Percentiles rank a stretch among this genome's conserved stretches.
phyloP scores from a whole-genome alignment of 768 basidiomycete genomes.

The Phylloporus scabripes region DNA sequence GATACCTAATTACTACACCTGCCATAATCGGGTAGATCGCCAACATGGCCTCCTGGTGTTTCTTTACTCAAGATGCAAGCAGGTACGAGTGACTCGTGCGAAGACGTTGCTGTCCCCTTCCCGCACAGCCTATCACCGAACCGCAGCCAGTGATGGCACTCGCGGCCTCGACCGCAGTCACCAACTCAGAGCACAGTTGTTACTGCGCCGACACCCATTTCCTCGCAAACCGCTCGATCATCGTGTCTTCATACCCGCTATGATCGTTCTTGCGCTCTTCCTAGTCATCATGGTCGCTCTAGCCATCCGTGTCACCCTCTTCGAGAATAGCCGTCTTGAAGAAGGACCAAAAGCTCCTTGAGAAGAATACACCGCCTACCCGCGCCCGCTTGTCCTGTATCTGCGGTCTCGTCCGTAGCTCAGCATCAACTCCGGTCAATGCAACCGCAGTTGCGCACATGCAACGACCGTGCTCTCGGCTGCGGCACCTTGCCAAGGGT shows the following conservation, averaged over 20 bases:
- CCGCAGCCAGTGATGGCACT: not conserved
- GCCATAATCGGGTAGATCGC: constrained; percentile 12
- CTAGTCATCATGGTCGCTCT: constrained; percentile 19
- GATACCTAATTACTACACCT: constrained; percentile 2
- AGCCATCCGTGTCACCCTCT: constrained; percentile 16
- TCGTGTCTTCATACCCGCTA: constrained; percentile 13
- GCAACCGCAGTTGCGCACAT: constrained; percentile 19
- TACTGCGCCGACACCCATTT: not conserved
- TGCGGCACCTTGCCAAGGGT: constrained; percentile 20
- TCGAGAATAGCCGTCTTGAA: not conserved
- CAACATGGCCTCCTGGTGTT: not conserved
- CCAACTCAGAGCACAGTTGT: constrained; percentile 8
- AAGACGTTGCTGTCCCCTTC: constrained; percentile 10
- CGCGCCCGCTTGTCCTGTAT: constrained; percentile 1
- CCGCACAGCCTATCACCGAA: not conserved
- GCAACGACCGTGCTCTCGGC: constrained; percentile 21
- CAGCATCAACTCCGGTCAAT: too few relatives aligned
- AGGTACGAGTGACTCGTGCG: not conserved
- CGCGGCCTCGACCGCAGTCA: constrained; percentile 4
- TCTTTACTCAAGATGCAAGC: not conserved
- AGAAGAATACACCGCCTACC: not conserved
- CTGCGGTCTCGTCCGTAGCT: not conserved
- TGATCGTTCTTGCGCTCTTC: constrained; percentile 16
- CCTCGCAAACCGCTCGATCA: not conserved
- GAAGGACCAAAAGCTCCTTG: not conserved